Base-by-base conservation (phyloP, 441 rosid species). In the Biscutella laevigata region DNA sequence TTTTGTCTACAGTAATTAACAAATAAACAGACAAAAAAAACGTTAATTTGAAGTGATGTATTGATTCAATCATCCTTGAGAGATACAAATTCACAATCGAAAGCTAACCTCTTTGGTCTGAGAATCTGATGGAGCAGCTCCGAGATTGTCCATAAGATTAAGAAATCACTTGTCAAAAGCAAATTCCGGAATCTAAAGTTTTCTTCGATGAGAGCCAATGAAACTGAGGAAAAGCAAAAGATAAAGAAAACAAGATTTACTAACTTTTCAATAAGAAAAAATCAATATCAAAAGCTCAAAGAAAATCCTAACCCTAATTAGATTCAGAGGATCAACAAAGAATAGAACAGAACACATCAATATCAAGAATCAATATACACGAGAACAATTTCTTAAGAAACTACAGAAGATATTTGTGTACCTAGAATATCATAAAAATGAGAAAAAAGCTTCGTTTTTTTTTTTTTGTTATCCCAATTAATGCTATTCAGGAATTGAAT, bases 101-200 rank as follows among this genome's bases (percentile, higher is more conserved):
- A 72, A 74, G n/a, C 78, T 53, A 60, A 86, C 95, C 97, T 82
- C 88, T 55, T 74, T 79, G 67, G 32, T 51, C 51, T 64, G 66
- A 68, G 81, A 74, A 57, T 72, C 73, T 43, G 59, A 10, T 6
- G 38, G 46, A 53, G 35, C 2, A 59, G 53, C 61, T 29, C 7
- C 37, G 30, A 37, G 37, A 37, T 51, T 28, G 22, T 58, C 65
- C 70, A 66, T 64, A 27, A 0, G 43, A 5, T 32, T 40, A 26
- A 17, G 1, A 8, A 63, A 63, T 33, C 57, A 64, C 37, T 49
- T 10, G 9, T 44, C 54, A 40, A 53, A 43, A 17, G 47, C 55
- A 27, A 49, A 49, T 38, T 39, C 22, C 14, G 25, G 28, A 44
- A 44, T 39, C 40, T 33, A 14, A 21, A 39, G 9, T 4, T 33